Percentiles rank a stretch among this genome's conserved stretches.
Evolutionary conservation across 2,329 filamentous ascomycete species (phyloP).

Genomic region (Colletotrichum australisinense): DNA sequence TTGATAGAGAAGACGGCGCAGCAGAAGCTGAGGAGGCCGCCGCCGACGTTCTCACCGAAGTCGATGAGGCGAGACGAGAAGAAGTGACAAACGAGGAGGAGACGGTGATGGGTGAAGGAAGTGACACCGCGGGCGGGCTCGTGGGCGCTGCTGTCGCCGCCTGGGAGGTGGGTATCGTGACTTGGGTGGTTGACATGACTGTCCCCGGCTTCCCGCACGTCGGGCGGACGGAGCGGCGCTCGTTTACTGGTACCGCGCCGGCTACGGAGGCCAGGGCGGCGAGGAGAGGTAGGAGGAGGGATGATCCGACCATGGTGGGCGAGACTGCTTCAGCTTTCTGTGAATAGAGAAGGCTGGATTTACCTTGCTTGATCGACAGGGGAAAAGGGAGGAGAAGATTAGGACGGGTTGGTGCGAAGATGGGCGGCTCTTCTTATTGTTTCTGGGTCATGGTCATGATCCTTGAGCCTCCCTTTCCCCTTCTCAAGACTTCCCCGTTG

Average conservation of each 20-base stretch:
- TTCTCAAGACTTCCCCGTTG: background rate
- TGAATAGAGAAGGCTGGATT: constrained; percentile 1
- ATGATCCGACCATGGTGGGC: constrained; percentile 15
- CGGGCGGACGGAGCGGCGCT: background rate
- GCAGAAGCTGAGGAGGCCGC: background rate
- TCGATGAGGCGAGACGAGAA: background rate
- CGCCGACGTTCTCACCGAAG: background rate
- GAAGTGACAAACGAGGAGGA: background rate
- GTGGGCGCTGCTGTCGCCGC: background rate
- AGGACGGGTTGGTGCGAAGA: background rate
- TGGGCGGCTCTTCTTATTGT: background rate
- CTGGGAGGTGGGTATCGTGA: constrained; percentile 3
- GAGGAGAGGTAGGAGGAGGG: constrained; percentile 19
- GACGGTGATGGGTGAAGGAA: background rate
- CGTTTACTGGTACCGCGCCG: constrained; percentile 15
- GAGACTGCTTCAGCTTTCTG: too few species aligned
- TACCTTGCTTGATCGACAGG: background rate
- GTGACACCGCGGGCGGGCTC: background rate
- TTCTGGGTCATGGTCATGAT: background rate
- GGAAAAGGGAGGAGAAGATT: background rate
- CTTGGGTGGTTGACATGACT: background rate
- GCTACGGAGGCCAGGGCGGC: constrained; percentile 10
- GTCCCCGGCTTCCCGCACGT: constrained; percentile 1
- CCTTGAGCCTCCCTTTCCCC: background rate
- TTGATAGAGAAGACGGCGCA: background rate